Base-by-base conservation (phyloP, 129 eudicot species). In the Flaveria linearis region DNA sequence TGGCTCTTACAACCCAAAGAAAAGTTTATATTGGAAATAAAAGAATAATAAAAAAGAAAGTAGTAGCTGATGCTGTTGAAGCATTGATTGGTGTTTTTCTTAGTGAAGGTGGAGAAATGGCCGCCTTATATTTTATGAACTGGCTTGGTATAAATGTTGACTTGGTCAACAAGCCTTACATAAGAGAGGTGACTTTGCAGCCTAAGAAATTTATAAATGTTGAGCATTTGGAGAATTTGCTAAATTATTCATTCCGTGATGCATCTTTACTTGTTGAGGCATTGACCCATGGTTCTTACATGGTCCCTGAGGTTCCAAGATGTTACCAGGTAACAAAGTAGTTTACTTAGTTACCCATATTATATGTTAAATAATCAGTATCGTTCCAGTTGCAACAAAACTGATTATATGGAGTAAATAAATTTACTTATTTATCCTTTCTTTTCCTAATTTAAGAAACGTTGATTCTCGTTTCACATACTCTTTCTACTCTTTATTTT, bases 11-110 rank as follows among this genome's bases (percentile, higher is more conserved):
- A 4, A 52, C 83, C 55, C 36, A 73, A 20, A 76, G 69, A 55
- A 86, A 77, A 79, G 70, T 87, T 2, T 93, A 82, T 36, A 26
- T n/a, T 26, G 75, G 79, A 15, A 79, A 77, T 20, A 76, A 5
- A 45, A 78, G 93, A 55, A 81, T 58, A 9, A 2, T 93, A 6
- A 88, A 84, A 73, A 76, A 86, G 65, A 91, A 91, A 83, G 87
- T 47, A 8, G 83, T 93, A 0, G 98, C 98, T 16, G 98, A 93
- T 63, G 98, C 82, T 9, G 93, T 82, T 4, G 98, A 93, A 78
- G 97, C 98, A 14, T 49, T 93, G 36, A 93, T 93, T 66, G 98
- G 97, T 26, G 96, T 86, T 17, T 93, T 69, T 73, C 86, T 91
- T n/a, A 83, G 83, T 47, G 53, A 80, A 15, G 90, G 90, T 7